phyloP scores from a whole-genome alignment of 805 yeast species.

The Wickerhamomyces queroliae region DNA sequence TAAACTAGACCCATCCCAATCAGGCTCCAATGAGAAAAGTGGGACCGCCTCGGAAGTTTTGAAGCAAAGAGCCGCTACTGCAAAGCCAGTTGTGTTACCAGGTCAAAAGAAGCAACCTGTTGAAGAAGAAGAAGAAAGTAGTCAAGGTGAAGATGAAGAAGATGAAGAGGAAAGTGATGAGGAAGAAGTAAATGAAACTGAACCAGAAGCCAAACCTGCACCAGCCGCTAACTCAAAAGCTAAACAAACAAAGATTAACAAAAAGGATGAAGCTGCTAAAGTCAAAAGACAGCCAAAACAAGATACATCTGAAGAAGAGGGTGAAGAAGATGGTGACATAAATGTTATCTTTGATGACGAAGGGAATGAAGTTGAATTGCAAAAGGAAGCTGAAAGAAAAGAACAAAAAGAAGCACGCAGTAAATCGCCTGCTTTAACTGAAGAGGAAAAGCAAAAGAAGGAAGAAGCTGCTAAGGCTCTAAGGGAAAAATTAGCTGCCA shows the following conservation, averaged over 20 bases:
- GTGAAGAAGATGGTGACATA: conserved; percentile 23
- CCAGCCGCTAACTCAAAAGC: too few species aligned
- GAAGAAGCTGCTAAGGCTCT: conserved; percentile 58
- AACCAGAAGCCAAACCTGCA: too few species aligned
- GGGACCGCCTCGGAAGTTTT: conserved; percentile 56
- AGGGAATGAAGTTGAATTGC: conserved; percentile 41
- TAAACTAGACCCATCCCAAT: conserved; percentile 68
- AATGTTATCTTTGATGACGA: conserved; percentile 65
- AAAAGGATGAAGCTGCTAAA: not conserved
- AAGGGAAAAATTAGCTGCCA: conserved; percentile 72
- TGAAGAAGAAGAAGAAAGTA: conserved; percentile 12
- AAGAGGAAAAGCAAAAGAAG: conserved; percentile 44
- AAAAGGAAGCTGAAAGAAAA: conserved; percentile 9
- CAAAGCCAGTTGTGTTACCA: conserved; percentile 37
- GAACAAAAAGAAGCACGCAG: conserved; percentile 9
- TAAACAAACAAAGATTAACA: too few species aligned
- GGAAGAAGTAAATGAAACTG: conserved; percentile 20
- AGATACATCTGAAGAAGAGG: conserved; percentile 18
- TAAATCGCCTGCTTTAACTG: conserved; percentile 25
- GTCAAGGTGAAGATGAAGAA: conserved; percentile 9
- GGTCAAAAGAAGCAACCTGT: conserved; percentile 23
- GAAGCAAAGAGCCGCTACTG: conserved; percentile 47
- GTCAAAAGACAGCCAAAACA: conserved; percentile 12
- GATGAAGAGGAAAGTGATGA: conserved; percentile 16
- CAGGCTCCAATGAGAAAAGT: conserved; percentile 40